phyloP scores from a whole-genome alignment of 2,329 filamentous ascomycete species.

The Elsinoe ampelina region DNA sequence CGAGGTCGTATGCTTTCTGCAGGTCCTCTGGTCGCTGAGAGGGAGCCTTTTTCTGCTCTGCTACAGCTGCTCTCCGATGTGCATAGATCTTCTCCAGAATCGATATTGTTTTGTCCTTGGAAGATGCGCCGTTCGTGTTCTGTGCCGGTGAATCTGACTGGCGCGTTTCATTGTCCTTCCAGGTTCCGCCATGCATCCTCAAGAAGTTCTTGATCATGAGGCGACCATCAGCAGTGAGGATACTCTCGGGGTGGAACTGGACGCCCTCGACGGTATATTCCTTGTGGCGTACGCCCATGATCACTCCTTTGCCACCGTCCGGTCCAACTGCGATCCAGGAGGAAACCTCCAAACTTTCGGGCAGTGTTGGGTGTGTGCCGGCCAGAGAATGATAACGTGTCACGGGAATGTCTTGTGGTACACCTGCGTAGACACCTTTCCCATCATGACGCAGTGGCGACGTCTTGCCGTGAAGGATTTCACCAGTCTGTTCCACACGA shows the following conservation, averaged over 20 bases:
- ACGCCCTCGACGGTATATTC: constrained; percentile 87
- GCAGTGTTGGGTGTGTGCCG: constrained; percentile 79
- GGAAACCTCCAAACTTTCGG: constrained; percentile 75
- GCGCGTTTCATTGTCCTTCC: constrained; percentile 65
- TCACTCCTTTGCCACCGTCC: constrained; percentile 72
- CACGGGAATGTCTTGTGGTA: constrained; percentile 72
- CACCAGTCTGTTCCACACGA: constrained; percentile 81
- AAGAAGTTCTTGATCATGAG: constrained; percentile 91
- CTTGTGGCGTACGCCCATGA: constrained; percentile 95
- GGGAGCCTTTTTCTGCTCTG: constrained; percentile 71
- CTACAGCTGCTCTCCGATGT: constrained; percentile 65
- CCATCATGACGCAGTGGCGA: constrained; percentile 80
- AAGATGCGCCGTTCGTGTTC: constrained; percentile 18
- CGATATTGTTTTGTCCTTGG: constrained; percentile 58
- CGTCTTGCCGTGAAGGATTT: constrained; percentile 96
- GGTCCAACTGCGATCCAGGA: constrained; percentile 74
- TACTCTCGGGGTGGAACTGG: constrained; percentile 96
- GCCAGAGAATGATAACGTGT: constrained; percentile 95
- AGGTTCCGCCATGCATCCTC: constrained; percentile 78
- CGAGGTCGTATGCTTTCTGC: constrained; percentile 76
- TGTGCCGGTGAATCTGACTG: constrained; percentile 27
- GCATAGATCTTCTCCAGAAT: constrained; percentile 89
- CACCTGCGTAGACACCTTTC: constrained; percentile 81
- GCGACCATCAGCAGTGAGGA: constrained; percentile 80
- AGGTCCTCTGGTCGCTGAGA: constrained; percentile 77